Evolutionary conservation across 768 basidiomycete species (phyloP), one percentile per base, ranked within the genome.

Genomic region (Macrolepiota dolichaula): DNA sequence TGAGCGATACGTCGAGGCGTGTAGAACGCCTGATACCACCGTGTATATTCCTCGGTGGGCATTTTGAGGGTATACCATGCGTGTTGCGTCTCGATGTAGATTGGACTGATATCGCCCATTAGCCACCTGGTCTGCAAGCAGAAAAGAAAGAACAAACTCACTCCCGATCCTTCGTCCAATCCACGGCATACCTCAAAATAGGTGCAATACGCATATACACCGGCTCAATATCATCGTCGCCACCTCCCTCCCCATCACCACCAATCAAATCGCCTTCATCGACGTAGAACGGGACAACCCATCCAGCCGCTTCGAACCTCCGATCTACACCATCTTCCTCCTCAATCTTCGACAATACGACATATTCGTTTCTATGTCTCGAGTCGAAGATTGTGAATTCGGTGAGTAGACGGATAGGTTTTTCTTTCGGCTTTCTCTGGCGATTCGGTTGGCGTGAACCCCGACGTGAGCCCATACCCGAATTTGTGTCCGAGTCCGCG

Each of bases 321-420:
- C 76, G 72, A 59, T 75, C 74, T 13, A 71, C 66, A 1, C 70
- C 76, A 37, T 79, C 77, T 4, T 78, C 75, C 36, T 73, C 68
- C 35, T 82, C 83, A 47, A 88, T 73, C 1, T 72, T 68, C 32
- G 74, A 74, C 5, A 87, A 76, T 2, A 81, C 75, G 0, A 86
- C 73, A 64, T 87, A 69, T 46, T 79, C 75, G 17, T 79, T 76
- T 11, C 70, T 64, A 27, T 79, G 76, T 3, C 68, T 71, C 0
- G 82, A 75, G 57, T 91, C 85, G 67, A 87, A 91, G 50, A 91
- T 76, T 1, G 76, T 66, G 63, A 90, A 92, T 27, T 81, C 78
- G 4, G 76, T 76, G 4, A 92, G 74, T 7, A 81, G 63, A 2
- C 89, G 62, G 24, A 66, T 59, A 4, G 62, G 60, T 59, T 62